phyloP scores from a whole-genome alignment of 495 filamentous ascomycete species.

The Hypoxylon fuscum region DNA sequence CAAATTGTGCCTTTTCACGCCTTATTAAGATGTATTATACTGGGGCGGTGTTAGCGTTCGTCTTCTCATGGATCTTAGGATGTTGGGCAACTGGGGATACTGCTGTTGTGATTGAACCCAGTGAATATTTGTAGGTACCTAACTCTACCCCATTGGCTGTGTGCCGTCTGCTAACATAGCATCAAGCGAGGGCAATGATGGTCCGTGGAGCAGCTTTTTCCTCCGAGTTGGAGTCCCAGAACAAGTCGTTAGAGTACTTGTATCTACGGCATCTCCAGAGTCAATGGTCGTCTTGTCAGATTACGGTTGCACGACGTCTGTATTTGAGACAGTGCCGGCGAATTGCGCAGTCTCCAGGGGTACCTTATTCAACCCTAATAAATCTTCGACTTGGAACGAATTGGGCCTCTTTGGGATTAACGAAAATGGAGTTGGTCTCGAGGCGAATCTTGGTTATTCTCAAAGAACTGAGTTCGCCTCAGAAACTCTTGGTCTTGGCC shows the following conservation, averaged over 20 bases:
- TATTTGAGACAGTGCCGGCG: constrained; percentile 43
- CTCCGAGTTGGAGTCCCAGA: constrained; percentile 49
- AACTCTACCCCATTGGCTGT: not conserved
- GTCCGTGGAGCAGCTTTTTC: constrained; percentile 50
- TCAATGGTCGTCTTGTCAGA: constrained; percentile 51
- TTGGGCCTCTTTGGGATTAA: constrained; percentile 50
- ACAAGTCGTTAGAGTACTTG: constrained; percentile 48
- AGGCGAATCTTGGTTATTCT: constrained; percentile 54
- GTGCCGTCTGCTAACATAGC: constrained; percentile 12
- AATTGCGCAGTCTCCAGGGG: constrained; percentile 59
- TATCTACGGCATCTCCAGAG: constrained; percentile 48
- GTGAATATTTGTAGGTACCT: constrained; percentile 40
- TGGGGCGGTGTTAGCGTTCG: not conserved
- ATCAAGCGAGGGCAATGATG: constrained; percentile 53
- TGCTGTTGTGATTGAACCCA: constrained; percentile 31
- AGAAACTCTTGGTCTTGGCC: constrained; percentile 61
- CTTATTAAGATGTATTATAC: constrained; percentile 9
- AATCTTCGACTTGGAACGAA: constrained; percentile 59
- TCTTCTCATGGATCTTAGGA: constrained; percentile 7
- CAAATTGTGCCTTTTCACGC: not conserved
- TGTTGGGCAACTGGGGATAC: not conserved
- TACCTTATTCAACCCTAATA: constrained; percentile 55
- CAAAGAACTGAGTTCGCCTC: constrained; percentile 57
- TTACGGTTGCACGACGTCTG: constrained; percentile 47
- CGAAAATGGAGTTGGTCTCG: constrained; percentile 49